Conservation (phyloP, 208 protist species). For the Trypanosoma cruzi region DNA sequence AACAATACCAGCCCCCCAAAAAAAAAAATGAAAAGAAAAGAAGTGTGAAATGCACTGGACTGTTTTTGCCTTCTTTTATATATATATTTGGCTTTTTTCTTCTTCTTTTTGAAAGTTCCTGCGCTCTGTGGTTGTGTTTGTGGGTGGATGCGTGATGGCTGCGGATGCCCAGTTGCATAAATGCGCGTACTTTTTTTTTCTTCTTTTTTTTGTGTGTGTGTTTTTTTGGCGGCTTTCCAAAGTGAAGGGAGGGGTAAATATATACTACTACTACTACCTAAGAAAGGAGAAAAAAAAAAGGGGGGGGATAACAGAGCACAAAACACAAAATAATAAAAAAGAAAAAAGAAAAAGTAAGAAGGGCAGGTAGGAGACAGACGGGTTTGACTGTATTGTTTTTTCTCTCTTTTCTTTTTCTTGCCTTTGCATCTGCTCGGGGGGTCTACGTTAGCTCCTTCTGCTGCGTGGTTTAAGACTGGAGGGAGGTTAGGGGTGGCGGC, state of each 20-base stretch:
- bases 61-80: not conserved
- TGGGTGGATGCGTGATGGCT: too few relatives aligned
- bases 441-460: not conserved
- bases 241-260: too few relatives aligned
- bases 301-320: too few relatives aligned
- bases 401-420: not conserved
- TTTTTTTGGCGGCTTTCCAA: too few relatives aligned
- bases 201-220: too few relatives aligned
- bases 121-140: not conserved
- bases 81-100: slow-evolving; percentile 2
- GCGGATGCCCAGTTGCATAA: too few relatives aligned
- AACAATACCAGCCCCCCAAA: too few relatives aligned
- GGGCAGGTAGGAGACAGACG: not conserved
- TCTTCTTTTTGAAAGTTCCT: not conserved
- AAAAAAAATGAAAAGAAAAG: slow-evolving; percentile 15
- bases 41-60: slow-evolving; percentile 1
- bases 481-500: not conserved
- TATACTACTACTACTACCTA: too few relatives aligned
- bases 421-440: not conserved
- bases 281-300: not conserved
- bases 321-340: not conserved
- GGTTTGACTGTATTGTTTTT: not conserved
- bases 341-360: slow-evolving; percentile 10
- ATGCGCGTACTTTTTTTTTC: too few relatives aligned
- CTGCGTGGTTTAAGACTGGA: not conserved